These are phyloP conservation scores for Zygosaccharomyces pseudobailii DNA, from an alignment of 1,139 yeast species.

Conservation along the genomic window DNA sequence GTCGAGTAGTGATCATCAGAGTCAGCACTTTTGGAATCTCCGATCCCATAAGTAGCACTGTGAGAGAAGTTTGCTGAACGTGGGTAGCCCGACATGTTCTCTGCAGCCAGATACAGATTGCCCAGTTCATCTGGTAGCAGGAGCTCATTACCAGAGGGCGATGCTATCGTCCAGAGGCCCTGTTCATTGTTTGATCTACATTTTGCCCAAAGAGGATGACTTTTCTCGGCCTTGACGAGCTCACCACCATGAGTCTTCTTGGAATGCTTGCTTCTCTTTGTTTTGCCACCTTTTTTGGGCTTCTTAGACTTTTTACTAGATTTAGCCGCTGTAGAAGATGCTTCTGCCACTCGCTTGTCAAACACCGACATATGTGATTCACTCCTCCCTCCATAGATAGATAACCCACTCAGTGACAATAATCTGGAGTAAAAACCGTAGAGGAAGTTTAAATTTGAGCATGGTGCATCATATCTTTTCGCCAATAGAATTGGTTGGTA, in stretches of 20 bases:
- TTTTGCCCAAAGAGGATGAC: constrained; percentile 2
- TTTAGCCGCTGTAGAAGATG: constrained; percentile 4
- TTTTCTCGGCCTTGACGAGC: background rate
- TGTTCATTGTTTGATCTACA: constrained; percentile 4
- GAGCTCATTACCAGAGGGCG: constrained; percentile 10
- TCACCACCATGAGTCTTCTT: background rate
- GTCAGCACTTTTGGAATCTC: constrained; percentile 2
- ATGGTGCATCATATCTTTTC: constrained; percentile 17
- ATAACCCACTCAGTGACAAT: constrained; percentile 24
- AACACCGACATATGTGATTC: constrained; percentile 13
- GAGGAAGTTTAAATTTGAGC: constrained; percentile 27
- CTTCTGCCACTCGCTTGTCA: constrained; percentile 9
- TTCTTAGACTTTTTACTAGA: background rate
- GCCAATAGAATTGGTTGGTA: constrained; percentile 27
- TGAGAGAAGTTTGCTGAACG: constrained; percentile 2
- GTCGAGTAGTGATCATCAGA: constrained; percentile 1
- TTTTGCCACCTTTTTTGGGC: background rate
- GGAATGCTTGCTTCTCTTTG: constrained; percentile 3
- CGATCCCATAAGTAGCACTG: background rate
- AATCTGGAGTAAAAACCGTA: constrained; percentile 29
- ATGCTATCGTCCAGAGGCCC: constrained; percentile 7
- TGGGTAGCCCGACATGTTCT: constrained; percentile 6
- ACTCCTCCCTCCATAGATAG: constrained; percentile 21
- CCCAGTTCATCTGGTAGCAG: constrained; percentile 17
- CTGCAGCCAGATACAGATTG: constrained; percentile 18